phyloP scores from a whole-genome alignment of 164 flowering plant species.

The Piper betle region DNA sequence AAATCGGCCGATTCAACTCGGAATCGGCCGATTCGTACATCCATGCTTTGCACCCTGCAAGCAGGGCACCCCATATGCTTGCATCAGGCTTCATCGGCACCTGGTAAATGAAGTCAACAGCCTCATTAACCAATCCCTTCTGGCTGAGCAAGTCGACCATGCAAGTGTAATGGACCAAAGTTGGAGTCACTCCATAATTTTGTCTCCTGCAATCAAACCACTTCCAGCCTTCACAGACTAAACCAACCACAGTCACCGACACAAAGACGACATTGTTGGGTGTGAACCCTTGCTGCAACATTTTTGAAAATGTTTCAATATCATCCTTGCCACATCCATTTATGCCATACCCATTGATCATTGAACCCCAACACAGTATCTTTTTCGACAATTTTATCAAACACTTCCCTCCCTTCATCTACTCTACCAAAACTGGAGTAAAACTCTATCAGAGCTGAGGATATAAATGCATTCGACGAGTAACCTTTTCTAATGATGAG shows the following conservation, averaged over 20 bases:
- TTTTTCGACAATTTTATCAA: slow-evolving; percentile 24
- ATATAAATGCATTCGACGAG: slow-evolving; percentile 25
- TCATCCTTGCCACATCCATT: slow-evolving; percentile 52
- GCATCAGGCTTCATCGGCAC: slow-evolving; percentile 51
- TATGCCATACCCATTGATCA: slow-evolving; percentile 52
- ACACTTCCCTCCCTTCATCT: slow-evolving; percentile 29
- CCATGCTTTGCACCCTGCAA: slow-evolving; percentile 41
- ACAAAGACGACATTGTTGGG: slow-evolving; percentile 45
- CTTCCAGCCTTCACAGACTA: slow-evolving; percentile 41
- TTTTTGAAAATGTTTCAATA: slow-evolving; percentile 31
- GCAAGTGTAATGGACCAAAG: slow-evolving; percentile 49
- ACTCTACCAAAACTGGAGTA: slow-evolving; percentile 50
- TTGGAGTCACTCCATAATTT: slow-evolving; percentile 31
- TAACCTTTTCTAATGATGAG: slow-evolving; percentile 28
- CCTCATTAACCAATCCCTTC: slow-evolving; percentile 31
- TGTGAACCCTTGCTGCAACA: slow-evolving; percentile 31
- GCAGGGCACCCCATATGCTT: slow-evolving; percentile 46
- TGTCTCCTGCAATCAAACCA: slow-evolving; percentile 38
- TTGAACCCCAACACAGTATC: slow-evolving; percentile 64
- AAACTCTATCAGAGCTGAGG: slow-evolving; percentile 42
- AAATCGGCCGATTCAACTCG: too few relatives aligned
- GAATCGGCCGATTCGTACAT: too few relatives aligned
- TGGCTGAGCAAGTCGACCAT: slow-evolving; percentile 60
- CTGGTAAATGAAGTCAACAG: slow-evolving; percentile 32
- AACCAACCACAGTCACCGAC: slow-evolving; percentile 46